These are phyloP conservation scores for Aspergillus sp. DNA, from an alignment of 2,329 filamentous ascomycete genomes.

Conservation along the genomic window DNA sequence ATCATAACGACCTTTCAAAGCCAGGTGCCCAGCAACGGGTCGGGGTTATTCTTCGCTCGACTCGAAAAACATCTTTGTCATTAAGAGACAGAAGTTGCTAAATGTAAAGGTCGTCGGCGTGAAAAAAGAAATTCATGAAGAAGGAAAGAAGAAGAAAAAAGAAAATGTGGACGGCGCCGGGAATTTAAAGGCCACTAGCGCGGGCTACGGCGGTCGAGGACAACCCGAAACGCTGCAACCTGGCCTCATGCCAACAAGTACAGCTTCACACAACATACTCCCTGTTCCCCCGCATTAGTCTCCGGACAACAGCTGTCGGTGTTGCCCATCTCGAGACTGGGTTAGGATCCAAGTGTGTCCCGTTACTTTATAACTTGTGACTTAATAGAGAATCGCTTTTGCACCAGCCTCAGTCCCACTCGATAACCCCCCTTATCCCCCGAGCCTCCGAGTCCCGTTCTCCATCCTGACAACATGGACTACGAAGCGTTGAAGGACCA, in stretches of 20 bases:
- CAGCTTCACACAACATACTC: constrained; percentile 38
- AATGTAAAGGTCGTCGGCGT: constrained; percentile 53
- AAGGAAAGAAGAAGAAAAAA: constrained; percentile 37
- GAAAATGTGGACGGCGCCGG: constrained; percentile 22
- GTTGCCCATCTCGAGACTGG: constrained; percentile 29
- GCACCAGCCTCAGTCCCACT: constrained; percentile 17
- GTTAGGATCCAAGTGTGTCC: constrained; percentile 30
- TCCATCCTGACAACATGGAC: constrained; percentile 63
- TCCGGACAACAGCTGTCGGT: constrained; percentile 31
- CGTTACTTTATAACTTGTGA: constrained; percentile 20
- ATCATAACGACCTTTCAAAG: constrained; percentile 65
- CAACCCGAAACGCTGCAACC: constrained; percentile 44
- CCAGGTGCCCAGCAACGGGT: constrained; percentile 72
- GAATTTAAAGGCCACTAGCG: constrained; percentile 29
- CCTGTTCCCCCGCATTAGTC: constrained; percentile 28
- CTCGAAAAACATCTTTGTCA: constrained; percentile 66
- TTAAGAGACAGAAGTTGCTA: constrained; percentile 55
- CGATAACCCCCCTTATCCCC: constrained; percentile 24
- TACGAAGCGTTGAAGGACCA: constrained; percentile 92
- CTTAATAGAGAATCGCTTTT: constrained; percentile 18
- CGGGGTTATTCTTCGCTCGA: constrained; percentile 63
- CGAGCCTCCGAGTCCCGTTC: constrained; percentile 23
- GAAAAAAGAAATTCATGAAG: constrained; percentile 39
- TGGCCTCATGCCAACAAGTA: constrained; percentile 41
- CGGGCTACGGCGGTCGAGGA: constrained; percentile 16